phyloP scores from a whole-genome alignment of 106 monocot genomes.

The Dioscorea zingiberensis region DNA sequence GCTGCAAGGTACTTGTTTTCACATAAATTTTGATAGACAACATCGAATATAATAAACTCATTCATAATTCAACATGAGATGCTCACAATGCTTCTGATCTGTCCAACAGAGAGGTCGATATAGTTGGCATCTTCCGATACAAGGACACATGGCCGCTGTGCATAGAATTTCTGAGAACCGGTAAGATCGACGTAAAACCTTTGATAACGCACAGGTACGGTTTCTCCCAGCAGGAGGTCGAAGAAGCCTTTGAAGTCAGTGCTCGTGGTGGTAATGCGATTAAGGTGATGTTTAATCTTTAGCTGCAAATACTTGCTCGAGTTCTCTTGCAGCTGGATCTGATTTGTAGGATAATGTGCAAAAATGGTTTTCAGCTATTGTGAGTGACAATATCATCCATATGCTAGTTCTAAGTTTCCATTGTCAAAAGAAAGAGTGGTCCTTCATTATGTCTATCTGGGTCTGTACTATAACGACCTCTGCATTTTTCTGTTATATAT shows the following conservation, averaged over 20 bases:
- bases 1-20: slow-evolving; percentile 49
- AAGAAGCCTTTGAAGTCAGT: slow-evolving; percentile 91
- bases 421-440: too few species aligned
- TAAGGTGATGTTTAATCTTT: slow-evolving; percentile 97
- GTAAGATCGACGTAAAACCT: slow-evolving; percentile 94
- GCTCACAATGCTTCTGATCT: neutral
- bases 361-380: too few species aligned
- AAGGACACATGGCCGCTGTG: slow-evolving; percentile 98
- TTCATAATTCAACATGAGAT: neutral
- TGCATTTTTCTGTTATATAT: too few species aligned
- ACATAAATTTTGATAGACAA: too few species aligned
- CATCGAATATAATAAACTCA: too few species aligned
- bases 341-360: too few species aligned
- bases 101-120: slow-evolving; percentile 79
- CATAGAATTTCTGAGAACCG: slow-evolving; percentile 61
- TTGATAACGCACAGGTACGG: slow-evolving; percentile 92
- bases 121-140: slow-evolving; percentile 84
- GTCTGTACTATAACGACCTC: too few species aligned
- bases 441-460: too few species aligned
- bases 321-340: too few species aligned
- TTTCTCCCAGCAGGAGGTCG: slow-evolving; percentile 91
- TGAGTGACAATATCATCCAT: too few species aligned
- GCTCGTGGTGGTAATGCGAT: slow-evolving; percentile 76
- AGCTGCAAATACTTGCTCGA: slow-evolving; percentile 8
- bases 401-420: too few species aligned